Conservation (phyloP, 352 stramenopile species). For the Albugo candida region DNA sequence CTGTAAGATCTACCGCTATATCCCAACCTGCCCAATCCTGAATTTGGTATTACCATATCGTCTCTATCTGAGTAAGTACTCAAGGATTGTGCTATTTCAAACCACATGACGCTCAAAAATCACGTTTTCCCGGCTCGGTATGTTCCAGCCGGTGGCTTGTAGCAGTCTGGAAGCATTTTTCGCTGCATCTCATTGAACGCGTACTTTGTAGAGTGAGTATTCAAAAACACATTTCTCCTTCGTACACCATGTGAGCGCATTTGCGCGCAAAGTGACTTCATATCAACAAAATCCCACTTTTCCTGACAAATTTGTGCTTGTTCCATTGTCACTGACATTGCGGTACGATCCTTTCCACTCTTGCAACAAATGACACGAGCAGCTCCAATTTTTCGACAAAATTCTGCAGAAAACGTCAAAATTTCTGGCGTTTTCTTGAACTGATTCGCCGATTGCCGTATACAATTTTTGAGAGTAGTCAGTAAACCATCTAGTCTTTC, state of each 20-base stretch:
- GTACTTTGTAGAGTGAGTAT: conserved; percentile 70
- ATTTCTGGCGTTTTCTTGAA: conserved; percentile 72
- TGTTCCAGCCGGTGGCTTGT: conserved; percentile 59
- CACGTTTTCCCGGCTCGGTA: conserved; percentile 57
- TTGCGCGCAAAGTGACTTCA: conserved; percentile 31
- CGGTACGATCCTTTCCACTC: conserved; percentile 92
- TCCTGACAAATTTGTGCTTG: conserved; percentile 47
- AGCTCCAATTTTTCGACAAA: conserved; percentile 72
- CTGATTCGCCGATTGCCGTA: conserved; percentile 37
- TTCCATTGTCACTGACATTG: conserved; percentile 94
- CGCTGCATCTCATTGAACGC: conserved; percentile 78
- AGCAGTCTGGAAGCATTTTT: conserved; percentile 68
- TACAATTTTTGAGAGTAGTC: conserved; percentile 48
- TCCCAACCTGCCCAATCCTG: too few species aligned
- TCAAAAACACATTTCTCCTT: conserved; percentile 66
- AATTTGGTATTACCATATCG: too few species aligned
- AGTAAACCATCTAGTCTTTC: conserved; percentile 44
- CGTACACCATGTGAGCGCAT: conserved; percentile 62
- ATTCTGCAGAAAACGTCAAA: conserved; percentile 65
- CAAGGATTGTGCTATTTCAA: too few species aligned
- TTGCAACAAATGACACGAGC: conserved; percentile 94
- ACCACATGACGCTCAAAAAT: too few species aligned
- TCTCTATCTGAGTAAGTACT: too few species aligned
- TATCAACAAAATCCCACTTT: conserved; percentile 33
- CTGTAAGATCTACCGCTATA: too few species aligned